These are phyloP conservation scores for Neofusicoccum parvum DNA, from an alignment of 2,329 filamentous ascomycete species.

Conservation along the genomic window DNA sequence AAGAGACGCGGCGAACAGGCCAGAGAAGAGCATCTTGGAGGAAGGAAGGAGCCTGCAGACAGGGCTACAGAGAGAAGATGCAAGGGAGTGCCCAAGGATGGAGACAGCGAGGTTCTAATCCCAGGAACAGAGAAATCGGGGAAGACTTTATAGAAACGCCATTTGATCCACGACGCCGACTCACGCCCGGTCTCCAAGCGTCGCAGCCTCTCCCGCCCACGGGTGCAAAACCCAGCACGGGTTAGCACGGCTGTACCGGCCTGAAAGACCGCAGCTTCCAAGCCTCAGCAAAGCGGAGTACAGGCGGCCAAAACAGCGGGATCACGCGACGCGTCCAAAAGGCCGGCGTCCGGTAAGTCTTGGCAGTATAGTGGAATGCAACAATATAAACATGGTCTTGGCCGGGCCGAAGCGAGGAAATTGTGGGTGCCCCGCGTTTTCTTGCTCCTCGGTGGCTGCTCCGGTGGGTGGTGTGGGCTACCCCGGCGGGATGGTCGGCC, in stretches of 20 bases:
- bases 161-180: neutral
- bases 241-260: neutral
- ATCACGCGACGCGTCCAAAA: slow-evolving; percentile 2
- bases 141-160: neutral
- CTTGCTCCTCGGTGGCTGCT: slow-evolving; percentile 1
- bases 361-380: neutral
- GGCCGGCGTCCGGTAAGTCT: neutral
- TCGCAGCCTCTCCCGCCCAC: neutral
- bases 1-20: neutral
- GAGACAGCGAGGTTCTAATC: neutral
- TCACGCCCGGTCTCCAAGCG: too few relatives aligned
- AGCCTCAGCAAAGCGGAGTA: slow-evolving; percentile 3
- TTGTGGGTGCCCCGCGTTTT: slow-evolving; percentile 11
- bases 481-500: neutral
- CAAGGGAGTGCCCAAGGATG: neutral
- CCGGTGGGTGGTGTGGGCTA: slow-evolving; percentile 10
- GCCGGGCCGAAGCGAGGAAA: slow-evolving; percentile 4
- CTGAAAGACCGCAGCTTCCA: neutral
- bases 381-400: neutral
- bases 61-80: neutral
- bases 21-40: neutral
- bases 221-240: neutral
- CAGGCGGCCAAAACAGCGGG: neutral
- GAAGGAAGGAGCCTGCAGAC: too few relatives aligned
- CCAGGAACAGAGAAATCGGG: neutral